Percentiles rank a stretch among this genome's conserved stretches.
Evolutionary conservation across 2,329 filamentous ascomycete genomes (phyloP).

Genomic region (Huntiella decipiens): DNA sequence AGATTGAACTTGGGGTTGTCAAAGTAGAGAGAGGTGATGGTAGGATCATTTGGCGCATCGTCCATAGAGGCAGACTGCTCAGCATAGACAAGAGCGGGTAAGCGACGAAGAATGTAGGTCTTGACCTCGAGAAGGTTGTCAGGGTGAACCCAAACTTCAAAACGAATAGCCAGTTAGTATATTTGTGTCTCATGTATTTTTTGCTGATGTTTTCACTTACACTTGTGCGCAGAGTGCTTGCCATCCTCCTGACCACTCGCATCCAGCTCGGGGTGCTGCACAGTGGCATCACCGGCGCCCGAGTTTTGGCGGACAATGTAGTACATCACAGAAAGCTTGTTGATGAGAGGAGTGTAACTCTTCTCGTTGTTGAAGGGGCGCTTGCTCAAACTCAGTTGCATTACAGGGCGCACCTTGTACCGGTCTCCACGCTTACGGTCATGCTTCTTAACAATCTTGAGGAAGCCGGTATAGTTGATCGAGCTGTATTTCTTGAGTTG

Average conservation of each 20-base stretch:
- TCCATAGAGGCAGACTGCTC: conserved; percentile 67
- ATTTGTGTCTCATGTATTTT: conserved; percentile 13
- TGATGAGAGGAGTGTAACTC: conserved; percentile 75
- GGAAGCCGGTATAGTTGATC: conserved; percentile 92
- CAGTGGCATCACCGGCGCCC: conserved; percentile 32
- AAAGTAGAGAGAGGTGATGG: conserved; percentile 90
- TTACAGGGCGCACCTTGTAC: conserved; percentile 78
- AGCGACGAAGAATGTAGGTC: conserved; percentile 75
- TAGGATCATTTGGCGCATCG: conserved; percentile 66
- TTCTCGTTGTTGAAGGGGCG: conserved; percentile 84
- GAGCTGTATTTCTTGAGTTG: conserved; percentile 89
- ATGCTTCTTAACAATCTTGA: conserved; percentile 98
- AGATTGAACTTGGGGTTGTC: conserved; percentile 73
- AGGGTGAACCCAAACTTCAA: conserved; percentile 72
- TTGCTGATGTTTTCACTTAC: conserved; percentile 25
- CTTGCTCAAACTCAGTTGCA: conserved; percentile 75
- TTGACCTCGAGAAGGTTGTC: conserved; percentile 96
- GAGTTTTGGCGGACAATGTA: conserved; percentile 77
- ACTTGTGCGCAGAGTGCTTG: conserved; percentile 64
- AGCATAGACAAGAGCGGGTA: conserved; percentile 87
- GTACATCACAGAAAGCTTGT: conserved; percentile 87
- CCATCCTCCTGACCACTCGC: conserved; percentile 32
- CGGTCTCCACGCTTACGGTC: conserved; percentile 74
- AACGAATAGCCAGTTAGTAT: conserved; percentile 12
- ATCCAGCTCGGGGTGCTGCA: conserved; percentile 17